Base-by-base conservation (phyloP, 78 protist species). In the Chrysochromulina parva region DNA sequence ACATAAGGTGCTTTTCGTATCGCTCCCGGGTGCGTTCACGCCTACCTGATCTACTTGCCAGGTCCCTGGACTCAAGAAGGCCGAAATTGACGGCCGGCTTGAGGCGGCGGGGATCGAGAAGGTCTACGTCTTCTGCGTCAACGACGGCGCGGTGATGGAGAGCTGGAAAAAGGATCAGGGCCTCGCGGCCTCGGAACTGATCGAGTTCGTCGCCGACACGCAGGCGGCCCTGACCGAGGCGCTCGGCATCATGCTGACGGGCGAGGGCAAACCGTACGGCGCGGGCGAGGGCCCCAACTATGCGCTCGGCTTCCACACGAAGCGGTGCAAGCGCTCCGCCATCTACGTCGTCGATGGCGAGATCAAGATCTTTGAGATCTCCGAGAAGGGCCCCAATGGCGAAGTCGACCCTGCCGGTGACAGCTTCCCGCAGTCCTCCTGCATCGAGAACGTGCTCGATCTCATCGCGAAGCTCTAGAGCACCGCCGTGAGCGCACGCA, bases 101-200 rank as follows among this genome's bases (percentile, higher is more conserved):
- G 50, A 69, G 78, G 78, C 22, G 50, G 78, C 78, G n/a, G 84
- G 84, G 84, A 48, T 74, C 28, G 84, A 74, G 47, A 17, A 50
- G 38, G 58, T 74, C 26, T 48, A 11, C 26, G 55, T 74, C 13
- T 19, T 38, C 86, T 78, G 86, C 60, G 86, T 78, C n/a, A 78
- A 78, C 60, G 86, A 78, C 62, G 86, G 86, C 86, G 86, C 86
- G 14, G 86, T 78, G 50, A 78, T 78, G 86, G 20, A 2, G 16
- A 62, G 52, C 13, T 78, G 86, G 86, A 19, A 5, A 28, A 53
- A 52, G 47, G 86, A 78, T 28, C 55, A 47, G 84, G 84, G 84
- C 57, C 24, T 74, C 11, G 58, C 54, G n/a, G 84, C 28, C 84
- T 50, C 84, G 16, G 38, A 24, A 38, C 4, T 74, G 84, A 74